Evolutionary conservation across 1,139 yeast species (phyloP), one percentile per base, ranked within the genome.

Genomic region (Yamadazyma conglobata): DNA sequence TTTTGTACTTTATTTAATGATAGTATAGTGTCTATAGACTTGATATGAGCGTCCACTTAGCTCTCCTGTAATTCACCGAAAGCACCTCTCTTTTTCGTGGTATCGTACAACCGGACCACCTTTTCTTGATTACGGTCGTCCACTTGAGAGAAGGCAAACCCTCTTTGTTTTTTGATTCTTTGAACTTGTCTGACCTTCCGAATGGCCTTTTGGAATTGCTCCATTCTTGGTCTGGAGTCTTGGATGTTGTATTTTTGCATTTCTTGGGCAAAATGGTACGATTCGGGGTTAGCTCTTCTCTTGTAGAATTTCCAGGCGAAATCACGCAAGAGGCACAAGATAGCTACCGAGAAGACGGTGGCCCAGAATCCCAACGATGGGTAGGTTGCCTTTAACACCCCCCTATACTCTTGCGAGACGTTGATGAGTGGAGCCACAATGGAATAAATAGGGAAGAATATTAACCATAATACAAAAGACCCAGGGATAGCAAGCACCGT

Each of bases 161-260:
- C 98, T 60, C 98, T 81, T 63, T 91, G 98, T 52, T 91, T 93
- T 54, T 94, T 86, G 83, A 91, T 89, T 58, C 99, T 76, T 58
- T 91, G 96, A 21, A 93, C 97, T 58, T 93, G 98, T 58, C 99
- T 81, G 24, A 91, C 97, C 54, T 89, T 91, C 52, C 97, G 75
- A 37, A 93, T 91, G 5, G 98, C 96, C 58, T 85, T 88, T 56
- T 93, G 98, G 69, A 93, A 93, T 43, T 89, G 95, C 45, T 88
- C 95, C 77, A 89, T 80, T 47, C 96, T 77, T 13, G 99, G 98
- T 46, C 96, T 73, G 56, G 85, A 85, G 53, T 91, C 96, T 43
- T 86, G 94, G 40, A 89, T 85, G 50, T 91, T 89, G 59, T 81
- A 88, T 63, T 91, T 91, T 59, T 93, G 99, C 53, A 91, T 87